phyloP scores from a whole-genome alignment of 2,329 filamentous ascomycete genomes.

The Aciculosporium take region DNA sequence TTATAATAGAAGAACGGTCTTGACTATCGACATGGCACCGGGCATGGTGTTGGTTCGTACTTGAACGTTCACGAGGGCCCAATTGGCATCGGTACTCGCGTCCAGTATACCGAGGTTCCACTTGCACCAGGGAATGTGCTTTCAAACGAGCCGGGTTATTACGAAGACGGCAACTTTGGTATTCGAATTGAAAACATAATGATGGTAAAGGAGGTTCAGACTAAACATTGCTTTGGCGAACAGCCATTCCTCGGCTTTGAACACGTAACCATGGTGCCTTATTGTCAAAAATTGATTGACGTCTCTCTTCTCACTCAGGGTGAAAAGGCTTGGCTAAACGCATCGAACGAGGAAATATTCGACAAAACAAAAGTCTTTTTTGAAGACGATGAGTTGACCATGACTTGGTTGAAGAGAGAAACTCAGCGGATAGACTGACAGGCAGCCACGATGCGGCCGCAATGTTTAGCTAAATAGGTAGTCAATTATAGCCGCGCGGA shows the following conservation, averaged over 20 bases:
- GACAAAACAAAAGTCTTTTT: constrained; percentile 72
- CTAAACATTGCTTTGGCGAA: constrained; percentile 76
- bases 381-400: constrained; percentile 53
- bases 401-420: constrained; percentile 75
- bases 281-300: constrained; percentile 82
- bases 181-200: constrained; percentile 95
- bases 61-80: constrained; percentile 96
- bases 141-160: constrained; percentile 92
- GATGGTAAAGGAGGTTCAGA: constrained; percentile 79
- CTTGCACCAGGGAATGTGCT: constrained; percentile 87
- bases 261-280: constrained; percentile 92
- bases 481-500: constrained; percentile 33
- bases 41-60: constrained; percentile 88
- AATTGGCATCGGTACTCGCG: constrained; percentile 84
- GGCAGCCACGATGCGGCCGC: not conserved
- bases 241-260: constrained; percentile 93
- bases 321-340: constrained; percentile 79
- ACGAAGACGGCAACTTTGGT: constrained; percentile 88
- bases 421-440: constrained; percentile 36
- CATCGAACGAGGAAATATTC: constrained; percentile 67
- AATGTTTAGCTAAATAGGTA: not conserved
- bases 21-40: constrained; percentile 92
- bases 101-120: constrained; percentile 83
- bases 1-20: constrained; percentile 45
- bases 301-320: constrained; percentile 50